These are phyloP conservation scores for Sarocladium kiliense DNA, from an alignment of 2,329 filamentous ascomycete genomes.

Conservation along the genomic window DNA sequence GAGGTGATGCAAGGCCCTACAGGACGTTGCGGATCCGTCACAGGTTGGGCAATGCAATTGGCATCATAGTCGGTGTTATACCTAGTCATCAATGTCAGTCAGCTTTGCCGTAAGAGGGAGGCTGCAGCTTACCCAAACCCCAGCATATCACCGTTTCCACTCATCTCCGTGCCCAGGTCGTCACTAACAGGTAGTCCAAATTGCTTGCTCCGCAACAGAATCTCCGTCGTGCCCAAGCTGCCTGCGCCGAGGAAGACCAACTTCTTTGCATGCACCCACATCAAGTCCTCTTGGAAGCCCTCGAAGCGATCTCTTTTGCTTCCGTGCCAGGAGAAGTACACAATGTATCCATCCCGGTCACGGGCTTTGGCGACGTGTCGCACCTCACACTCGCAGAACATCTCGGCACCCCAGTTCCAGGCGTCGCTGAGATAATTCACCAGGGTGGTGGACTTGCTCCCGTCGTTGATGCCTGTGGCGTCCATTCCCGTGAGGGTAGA, in stretches of 20 bases:
- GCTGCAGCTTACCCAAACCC: conserved; percentile 47
- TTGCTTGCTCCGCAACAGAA: conserved; percentile 54
- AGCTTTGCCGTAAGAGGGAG: not conserved
- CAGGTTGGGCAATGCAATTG: conserved; percentile 49
- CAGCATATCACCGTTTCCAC: conserved; percentile 62
- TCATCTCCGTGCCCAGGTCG: conserved; percentile 54
- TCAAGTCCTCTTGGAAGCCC: conserved; percentile 51
- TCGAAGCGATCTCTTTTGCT: conserved; percentile 50
- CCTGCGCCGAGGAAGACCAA: conserved; percentile 64
- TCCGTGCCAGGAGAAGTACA: conserved; percentile 62
- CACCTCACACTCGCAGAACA: conserved; percentile 66
- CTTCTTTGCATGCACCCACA: conserved; percentile 63
- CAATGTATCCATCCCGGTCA: conserved; percentile 49
- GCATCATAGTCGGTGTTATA: conserved; percentile 55
- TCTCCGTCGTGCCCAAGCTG: conserved; percentile 60
- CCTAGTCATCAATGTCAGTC: conserved; percentile 21
- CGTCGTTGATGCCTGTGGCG: conserved; percentile 60
- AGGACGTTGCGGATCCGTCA: conserved; percentile 45
- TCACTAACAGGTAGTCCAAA: conserved; percentile 54
- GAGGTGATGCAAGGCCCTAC: conserved; percentile 59
- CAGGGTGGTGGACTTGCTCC: conserved; percentile 60
- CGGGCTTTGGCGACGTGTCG: conserved; percentile 53
- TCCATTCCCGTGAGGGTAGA: conserved; percentile 59
- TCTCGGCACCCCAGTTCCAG: conserved; percentile 67
- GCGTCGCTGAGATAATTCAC: conserved; percentile 65